Percentiles rank a stretch among this genome's conserved stretches.
Evolutionary conservation across 495 filamentous ascomycete genomes (phyloP).

Genomic region (Venustampulla echinocandica): DNA sequence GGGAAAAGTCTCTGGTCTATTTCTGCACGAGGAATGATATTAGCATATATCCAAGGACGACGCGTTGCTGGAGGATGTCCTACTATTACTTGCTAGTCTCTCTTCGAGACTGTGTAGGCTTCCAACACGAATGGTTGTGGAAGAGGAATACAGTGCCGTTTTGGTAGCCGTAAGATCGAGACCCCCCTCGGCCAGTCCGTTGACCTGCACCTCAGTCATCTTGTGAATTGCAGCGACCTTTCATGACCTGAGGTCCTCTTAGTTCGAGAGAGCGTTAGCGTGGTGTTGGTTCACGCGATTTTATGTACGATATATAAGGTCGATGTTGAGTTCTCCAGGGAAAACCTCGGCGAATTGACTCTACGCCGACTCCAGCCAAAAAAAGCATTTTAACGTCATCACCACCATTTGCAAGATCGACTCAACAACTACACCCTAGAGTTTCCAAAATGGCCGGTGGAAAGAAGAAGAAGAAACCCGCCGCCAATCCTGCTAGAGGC

Average conservation of each 20-base stretch:
- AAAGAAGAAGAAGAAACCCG: constrained; percentile 84
- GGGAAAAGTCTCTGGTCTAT: constrained; percentile 18
- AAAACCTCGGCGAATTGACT: not conserved
- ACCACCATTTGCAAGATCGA: not conserved
- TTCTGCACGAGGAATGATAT: constrained; percentile 6
- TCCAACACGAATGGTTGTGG: constrained; percentile 35
- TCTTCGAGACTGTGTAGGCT: constrained; percentile 39
- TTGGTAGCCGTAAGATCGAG: constrained; percentile 18
- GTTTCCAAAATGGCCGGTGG: constrained; percentile 57
- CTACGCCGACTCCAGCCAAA: not conserved
- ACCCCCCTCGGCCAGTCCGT: constrained; percentile 13
- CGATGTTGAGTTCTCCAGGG: not conserved
- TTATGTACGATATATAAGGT: too few relatives aligned
- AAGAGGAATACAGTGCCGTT: constrained; percentile 40
- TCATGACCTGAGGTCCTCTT: constrained; percentile 13
- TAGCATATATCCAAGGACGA: not conserved
- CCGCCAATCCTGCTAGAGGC: constrained; percentile 74
- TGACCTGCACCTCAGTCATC: constrained; percentile 26
- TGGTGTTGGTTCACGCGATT: not conserved
- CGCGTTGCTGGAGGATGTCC: constrained; percentile 8
- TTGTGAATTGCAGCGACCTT: constrained; percentile 10
- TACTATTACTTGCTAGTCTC: constrained; percentile 37
- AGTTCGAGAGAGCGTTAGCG: not conserved
- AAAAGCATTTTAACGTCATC: not conserved
- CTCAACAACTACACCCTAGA: not conserved